Base-by-base conservation (phyloP, 2,329 filamentous ascomycete genomes). In the Macrophomina phaseolina region DNA sequence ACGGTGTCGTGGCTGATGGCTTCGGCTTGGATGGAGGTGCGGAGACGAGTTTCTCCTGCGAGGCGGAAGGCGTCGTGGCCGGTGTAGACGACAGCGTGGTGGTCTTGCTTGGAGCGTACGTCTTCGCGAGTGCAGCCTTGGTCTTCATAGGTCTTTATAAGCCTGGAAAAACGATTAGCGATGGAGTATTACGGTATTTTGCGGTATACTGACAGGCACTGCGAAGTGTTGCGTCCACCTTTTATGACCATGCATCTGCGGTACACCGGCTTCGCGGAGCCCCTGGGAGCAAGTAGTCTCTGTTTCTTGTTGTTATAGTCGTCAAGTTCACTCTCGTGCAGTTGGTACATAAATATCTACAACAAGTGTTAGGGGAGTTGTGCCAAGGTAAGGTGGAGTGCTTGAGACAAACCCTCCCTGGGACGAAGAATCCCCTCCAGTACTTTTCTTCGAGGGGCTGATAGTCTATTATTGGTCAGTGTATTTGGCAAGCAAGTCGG, bases 291-390 rank as follows among this genome's bases (percentile, higher is more conserved):
- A 5, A 45, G 42, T 3, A 60, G 40, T n/a, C 40, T 34, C 8
- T 60, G 56, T 12, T 18, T 46, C 28, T 60, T 60, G 28, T 60
- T 60, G 28, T 18, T 45, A 8, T 46, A 46, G n/a, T 60, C 23
- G 16, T 60, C 56, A 28, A 46, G 56, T 23, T 60, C 56, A 4
- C 30, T 45, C 14, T 45, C 40, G 5, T 60, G 56, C 14, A 60
- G 40, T 34, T 60, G 56, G 9, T 60, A 60, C 56, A 60, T 60
- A 28, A 60, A 60, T 32, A 60, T 60, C 56, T 60, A 5, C 28
- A 5, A 5, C 1, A 18, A 9, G 28, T 1, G 14, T 58, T 11
- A 58, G 23, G 23, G 18, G 7, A 28, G 3, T 16, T 8, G 36
- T n/a, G 4, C 28, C 36, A 5, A 11, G 28, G 5, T 16, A 5